Evolutionary conservation across 1,139 yeast genomes (phyloP).

Genomic region (Diutina siamensis): DNA sequence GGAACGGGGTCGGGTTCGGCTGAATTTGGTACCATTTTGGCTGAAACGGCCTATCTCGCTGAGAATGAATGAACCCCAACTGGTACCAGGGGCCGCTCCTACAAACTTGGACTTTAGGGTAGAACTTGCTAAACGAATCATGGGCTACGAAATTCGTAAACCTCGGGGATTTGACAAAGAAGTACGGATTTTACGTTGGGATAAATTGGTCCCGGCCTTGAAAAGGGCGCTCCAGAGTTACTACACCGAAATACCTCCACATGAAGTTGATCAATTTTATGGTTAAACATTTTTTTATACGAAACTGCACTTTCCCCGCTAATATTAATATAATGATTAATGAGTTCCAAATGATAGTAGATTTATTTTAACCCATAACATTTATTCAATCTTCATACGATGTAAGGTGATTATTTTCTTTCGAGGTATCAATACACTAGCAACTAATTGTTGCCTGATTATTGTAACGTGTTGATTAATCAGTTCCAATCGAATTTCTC

Average conservation of each 20-base stretch:
- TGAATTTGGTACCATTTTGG: slow-evolving; percentile 62
- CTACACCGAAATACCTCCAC: slow-evolving; percentile 39
- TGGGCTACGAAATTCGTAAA: slow-evolving; percentile 51
- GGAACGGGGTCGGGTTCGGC: slow-evolving; percentile 53
- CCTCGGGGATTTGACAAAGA: slow-evolving; percentile 63
- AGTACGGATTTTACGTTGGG: slow-evolving; percentile 52
- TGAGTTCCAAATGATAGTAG: background rate
- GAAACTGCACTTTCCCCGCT: background rate
- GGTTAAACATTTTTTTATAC: too few relatives aligned
- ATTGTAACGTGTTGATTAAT: too few relatives aligned
- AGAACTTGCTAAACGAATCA: slow-evolving; percentile 51
- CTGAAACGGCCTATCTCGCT: slow-evolving; percentile 47
- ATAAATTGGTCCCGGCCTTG: slow-evolving; percentile 45
- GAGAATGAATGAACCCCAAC: slow-evolving; percentile 17
- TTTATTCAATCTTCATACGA: too few relatives aligned
- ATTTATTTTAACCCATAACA: too few relatives aligned
- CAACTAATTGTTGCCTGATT: too few relatives aligned
- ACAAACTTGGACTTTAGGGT: slow-evolving; percentile 34
- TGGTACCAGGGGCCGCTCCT: slow-evolving; percentile 7
- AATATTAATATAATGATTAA: background rate
- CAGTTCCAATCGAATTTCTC: too few relatives aligned
- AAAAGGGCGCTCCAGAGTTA: slow-evolving; percentile 54
- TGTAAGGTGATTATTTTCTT: too few relatives aligned
- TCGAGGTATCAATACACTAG: too few relatives aligned
- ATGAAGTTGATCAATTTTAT: slow-evolving; percentile 2